Conservation (phyloP, 805 yeast genomes). For the Saccharomyces paradoxus region DNA sequence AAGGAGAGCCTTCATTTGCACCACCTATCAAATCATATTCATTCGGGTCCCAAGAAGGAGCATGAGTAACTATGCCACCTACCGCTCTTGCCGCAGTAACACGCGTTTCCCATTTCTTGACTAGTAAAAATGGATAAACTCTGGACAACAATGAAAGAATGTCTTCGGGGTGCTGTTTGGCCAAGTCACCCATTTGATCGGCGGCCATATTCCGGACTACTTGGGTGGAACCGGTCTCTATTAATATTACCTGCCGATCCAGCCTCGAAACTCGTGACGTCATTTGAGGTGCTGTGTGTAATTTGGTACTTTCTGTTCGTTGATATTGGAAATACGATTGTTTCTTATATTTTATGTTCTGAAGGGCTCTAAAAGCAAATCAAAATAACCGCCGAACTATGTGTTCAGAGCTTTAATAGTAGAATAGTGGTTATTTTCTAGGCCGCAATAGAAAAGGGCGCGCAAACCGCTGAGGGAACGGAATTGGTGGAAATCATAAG, state of each 20-base stretch:
- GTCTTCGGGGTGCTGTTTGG: conserved; percentile 92
- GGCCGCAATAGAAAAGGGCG: not conserved
- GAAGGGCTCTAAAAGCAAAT: not conserved
- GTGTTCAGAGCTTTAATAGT: not conserved
- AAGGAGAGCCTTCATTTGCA: conserved; percentile 1
- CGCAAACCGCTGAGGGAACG: not conserved
- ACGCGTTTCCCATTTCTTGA: conserved; percentile 92
- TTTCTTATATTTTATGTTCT: not conserved
- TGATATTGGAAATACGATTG: not conserved
- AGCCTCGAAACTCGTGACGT: conserved; percentile 35
- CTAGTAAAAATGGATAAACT: conserved; percentile 79
- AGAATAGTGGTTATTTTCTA: not conserved
- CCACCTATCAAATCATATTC: conserved; percentile 25
- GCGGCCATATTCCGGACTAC: conserved; percentile 94
- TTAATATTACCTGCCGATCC: conserved; percentile 38
- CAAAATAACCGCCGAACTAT: not conserved
- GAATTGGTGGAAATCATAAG: not conserved
- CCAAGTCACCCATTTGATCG: conserved; percentile 89
- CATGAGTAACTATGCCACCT: conserved; percentile 82
- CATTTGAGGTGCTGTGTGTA: conserved; percentile 11
- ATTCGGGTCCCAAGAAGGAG: conserved; percentile 81
- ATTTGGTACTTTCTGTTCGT: not conserved
- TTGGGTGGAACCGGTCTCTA: conserved; percentile 93
- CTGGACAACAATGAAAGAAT: conserved; percentile 72
- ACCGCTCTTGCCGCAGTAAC: conserved; percentile 90